Base-by-base conservation (phyloP, 2,329 filamentous ascomycete species). In the Trichoderma breve region DNA sequence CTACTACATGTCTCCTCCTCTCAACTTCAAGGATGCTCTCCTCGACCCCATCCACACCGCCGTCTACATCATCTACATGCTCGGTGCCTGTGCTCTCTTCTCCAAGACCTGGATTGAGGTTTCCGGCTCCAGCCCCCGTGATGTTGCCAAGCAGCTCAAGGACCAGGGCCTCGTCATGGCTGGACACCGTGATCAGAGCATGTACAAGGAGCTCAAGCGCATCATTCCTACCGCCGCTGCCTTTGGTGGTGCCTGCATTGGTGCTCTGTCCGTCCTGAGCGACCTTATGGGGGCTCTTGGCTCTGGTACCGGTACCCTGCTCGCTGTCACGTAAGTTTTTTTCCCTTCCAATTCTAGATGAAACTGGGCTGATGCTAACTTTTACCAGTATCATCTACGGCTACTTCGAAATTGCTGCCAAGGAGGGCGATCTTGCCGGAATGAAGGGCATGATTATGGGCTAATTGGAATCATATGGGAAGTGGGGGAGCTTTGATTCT, bases 101-200 rank as follows among this genome's bases (percentile, higher is more conserved):
- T 98, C 95, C 84, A 99, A 99, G 93, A 99, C 97, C 70, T 99
- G 96, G 96, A 99, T 99, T 79, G 96, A 99, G 86, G 96, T 99
- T 76, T 98, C 96, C 51, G 97, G 96, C 80, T 98, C 95, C 75
- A 95, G 94, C 86, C 97, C 96, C 73, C 93, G 96, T 80, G 96
- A 99, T 81, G 97, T 99, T 76, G 96, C 96, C 80, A 99, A 99
- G 91, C 96, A 98, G 87, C 91, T 99, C 83, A 99, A 99, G 91
- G 97, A 99, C 81, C 96, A 99, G 86, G 96, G 96, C 82, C 92
- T 99, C 72, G 95, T 99, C 78, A 99, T 99, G 97, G 95, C 96
- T 80, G 96, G 96, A 81, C 96, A 99, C 88, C 93, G 96, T 86
- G 97, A 99, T 84, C 95, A 98, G 89, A 97, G 93, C 88, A 99